Evolutionary conservation across 2,329 filamentous ascomycete species (phyloP), one percentile per base, ranked within the genome.

Genomic region (Colletotrichum truncatum): DNA sequence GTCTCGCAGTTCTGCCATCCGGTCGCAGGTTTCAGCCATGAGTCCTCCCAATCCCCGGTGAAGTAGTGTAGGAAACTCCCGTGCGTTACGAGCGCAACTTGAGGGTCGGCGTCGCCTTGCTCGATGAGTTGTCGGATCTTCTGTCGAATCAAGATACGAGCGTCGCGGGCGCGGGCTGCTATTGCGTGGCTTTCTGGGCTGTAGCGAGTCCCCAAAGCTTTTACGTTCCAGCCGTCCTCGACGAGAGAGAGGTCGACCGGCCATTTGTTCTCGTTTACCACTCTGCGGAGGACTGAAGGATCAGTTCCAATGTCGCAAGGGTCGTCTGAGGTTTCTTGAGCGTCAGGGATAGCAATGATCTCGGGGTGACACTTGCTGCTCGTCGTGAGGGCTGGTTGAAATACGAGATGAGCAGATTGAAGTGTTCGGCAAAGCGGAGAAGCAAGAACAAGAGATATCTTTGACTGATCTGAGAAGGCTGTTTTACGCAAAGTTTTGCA

Each of bases 361-460:
- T 54, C 51, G n/a, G 51, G 34, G 34, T 54, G 34, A 11, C 51
- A 54, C 51, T 54, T 54, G 5, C 21, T 39, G n/a, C 23, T 54
- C 14, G n/a, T 39, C 51, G n/a, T 30, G 14, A 54, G 51, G 3
- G 51, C 51, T 30, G 51, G 51, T 0, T 41, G 51, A 41, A 54
- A 54, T 10, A 54, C 0, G 21, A 54, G 36, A 0, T 32, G n/a
- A 16, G 36, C 51, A 21, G 51, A 54, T 41, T 41, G 34, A 28
- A 54, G 51, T 30, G 51, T 54, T 54, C 51, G 23, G 51, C 51
- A 41, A 30, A 54, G 51, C 51, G 51, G 51, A 54, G 51, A 54
- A 41, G 51, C 34, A 2, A 54, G 23, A 6, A 54, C 21, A 26
- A 54, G n/a, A 0, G 51, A 54, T 41, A 41, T 54, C 34, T 54